Evolutionary conservation across 2,329 filamentous ascomycete species (phyloP).

Genomic region (Zymoseptoria tritici): DNA sequence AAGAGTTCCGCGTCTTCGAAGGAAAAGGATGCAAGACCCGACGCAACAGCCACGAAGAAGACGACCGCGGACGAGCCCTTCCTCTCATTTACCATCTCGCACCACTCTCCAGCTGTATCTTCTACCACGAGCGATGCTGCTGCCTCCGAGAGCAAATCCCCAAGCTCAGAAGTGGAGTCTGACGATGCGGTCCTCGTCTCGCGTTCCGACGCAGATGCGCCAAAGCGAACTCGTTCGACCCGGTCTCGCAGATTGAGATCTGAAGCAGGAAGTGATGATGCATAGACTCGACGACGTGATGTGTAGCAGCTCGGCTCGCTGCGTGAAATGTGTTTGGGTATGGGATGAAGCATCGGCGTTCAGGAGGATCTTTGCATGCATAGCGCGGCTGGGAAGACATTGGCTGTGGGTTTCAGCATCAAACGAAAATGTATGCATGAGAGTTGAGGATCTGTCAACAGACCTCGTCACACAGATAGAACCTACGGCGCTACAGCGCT

Average conservation of each 20-base stretch:
- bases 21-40: neutral
- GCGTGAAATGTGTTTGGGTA: too few relatives aligned
- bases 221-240: neutral
- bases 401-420: neutral
- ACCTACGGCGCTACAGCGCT: too few relatives aligned
- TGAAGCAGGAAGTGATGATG: neutral
- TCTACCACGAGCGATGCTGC: neutral
- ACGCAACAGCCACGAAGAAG: neutral
- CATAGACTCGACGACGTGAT: neutral
- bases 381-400: neutral
- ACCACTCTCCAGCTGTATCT: neutral
- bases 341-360: neutral
- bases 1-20: neutral
- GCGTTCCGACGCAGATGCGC: constrained; percentile 3
- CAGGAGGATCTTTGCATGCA: neutral
- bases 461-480: too few relatives aligned
- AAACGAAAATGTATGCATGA: too few relatives aligned
- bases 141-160: neutral
- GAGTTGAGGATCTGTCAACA: too few relatives aligned
- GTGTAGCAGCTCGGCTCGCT: too few relatives aligned
- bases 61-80: neutral
- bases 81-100: constrained; percentile 7
- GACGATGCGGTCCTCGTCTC: constrained; percentile 6
- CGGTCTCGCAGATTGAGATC: neutral
- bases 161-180: neutral